These are phyloP conservation scores for Cynara cardunculus DNA, from an alignment of 129 eudicot species.

Conservation along the genomic window DNA sequence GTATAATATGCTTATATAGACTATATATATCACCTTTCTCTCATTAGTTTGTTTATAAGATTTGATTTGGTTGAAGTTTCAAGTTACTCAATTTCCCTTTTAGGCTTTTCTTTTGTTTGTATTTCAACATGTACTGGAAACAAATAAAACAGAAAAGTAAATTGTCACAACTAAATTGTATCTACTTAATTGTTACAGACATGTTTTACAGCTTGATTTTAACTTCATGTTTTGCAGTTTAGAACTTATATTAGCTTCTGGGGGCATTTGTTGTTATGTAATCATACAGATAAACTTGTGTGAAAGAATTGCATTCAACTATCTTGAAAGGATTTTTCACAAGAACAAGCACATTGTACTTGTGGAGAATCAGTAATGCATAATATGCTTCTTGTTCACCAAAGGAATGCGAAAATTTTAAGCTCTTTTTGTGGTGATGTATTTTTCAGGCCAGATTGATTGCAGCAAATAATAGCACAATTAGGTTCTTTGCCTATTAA, in stretches of 20 bases:
- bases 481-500: slow-evolving; percentile 2
- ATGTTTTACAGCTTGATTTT: background rate
- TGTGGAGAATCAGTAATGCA: background rate
- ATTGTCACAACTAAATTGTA: background rate
- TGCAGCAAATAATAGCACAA: background rate
- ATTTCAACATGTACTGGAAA: background rate
- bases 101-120: background rate
- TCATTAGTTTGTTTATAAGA: background rate
- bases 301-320: background rate
- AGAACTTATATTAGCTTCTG: background rate
- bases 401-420: background rate
- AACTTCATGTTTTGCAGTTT: background rate
- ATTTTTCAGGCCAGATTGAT: slow-evolving; percentile 9
- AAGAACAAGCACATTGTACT: background rate
- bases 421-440: slow-evolving; percentile 16
- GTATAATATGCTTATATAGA: background rate
- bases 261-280: background rate
- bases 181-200: background rate
- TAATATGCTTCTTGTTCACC: background rate
- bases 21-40: background rate
- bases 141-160: background rate
- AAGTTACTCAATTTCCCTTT: background rate
- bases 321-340: slow-evolving; percentile 4
- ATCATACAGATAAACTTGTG: slow-evolving; percentile 15
- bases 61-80: background rate